A percentile compares a stretch with the other conserved stretches of the same genome.
Conservation (phyloP, 306 rosid genomes). For the Vicia sativa region DNA sequence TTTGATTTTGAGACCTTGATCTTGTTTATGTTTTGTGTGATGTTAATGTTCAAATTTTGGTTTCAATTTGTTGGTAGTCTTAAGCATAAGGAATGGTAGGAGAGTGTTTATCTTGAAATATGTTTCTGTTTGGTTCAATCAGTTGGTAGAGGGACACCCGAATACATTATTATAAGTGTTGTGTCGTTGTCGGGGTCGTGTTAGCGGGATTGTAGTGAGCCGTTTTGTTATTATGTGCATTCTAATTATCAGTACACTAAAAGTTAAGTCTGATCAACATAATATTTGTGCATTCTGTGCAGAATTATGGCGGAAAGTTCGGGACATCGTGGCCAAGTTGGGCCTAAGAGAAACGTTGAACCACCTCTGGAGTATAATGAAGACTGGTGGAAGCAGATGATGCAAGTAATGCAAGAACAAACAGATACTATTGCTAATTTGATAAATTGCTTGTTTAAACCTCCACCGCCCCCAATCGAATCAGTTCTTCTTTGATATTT, state of each 20-base stretch:
- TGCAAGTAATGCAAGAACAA: background rate
- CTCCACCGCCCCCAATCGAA: background rate
- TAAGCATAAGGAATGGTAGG: background rate
- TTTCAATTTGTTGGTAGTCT: background rate
- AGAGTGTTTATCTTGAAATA: background rate
- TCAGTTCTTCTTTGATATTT: background rate
- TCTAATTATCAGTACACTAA: background rate
- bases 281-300: background rate
- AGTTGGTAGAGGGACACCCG: too few species aligned
- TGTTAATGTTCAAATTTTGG: background rate
- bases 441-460: background rate
- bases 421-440: background rate
- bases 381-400: background rate
- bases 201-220: background rate
- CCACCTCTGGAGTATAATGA: background rate
- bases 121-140: too few species aligned
- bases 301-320: background rate
- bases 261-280: background rate
- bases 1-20: too few species aligned
- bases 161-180: background rate
- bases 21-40: background rate
- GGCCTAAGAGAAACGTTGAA: background rate
- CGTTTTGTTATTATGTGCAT: background rate
- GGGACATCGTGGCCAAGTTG: background rate
- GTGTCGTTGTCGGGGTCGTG: too few species aligned